Conservation (phyloP, 495 filamentous ascomycete genomes). For the Penicillium paxilli region DNA sequence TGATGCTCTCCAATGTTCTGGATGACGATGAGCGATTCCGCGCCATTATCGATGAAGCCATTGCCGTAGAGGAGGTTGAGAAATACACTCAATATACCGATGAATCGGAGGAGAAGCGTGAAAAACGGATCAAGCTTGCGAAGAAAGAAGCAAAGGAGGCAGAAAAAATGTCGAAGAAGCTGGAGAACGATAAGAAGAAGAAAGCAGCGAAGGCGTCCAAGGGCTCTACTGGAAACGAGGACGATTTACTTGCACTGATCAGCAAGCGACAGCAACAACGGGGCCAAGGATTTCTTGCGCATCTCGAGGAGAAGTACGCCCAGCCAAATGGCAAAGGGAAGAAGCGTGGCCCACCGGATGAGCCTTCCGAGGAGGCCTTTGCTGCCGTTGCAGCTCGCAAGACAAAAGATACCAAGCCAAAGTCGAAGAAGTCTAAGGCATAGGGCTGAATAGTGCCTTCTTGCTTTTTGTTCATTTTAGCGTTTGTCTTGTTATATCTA, state of each 20-base stretch:
- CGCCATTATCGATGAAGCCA: constrained; percentile 77
- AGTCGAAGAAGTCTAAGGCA: constrained; percentile 16
- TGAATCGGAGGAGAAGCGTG: constrained; percentile 64
- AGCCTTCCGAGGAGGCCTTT: constrained; percentile 36
- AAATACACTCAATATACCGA: constrained; percentile 66
- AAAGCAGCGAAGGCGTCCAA: constrained; percentile 42
- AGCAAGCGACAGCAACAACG: constrained; percentile 27
- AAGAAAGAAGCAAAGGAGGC: constrained; percentile 70
- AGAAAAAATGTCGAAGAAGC: constrained; percentile 64
- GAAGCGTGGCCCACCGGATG: constrained; percentile 27
- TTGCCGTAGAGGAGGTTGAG: constrained; percentile 63
- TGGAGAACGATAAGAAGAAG: constrained; percentile 62
- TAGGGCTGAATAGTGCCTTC: constrained; percentile 5
- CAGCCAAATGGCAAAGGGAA: constrained; percentile 25
- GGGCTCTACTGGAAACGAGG: constrained; percentile 11
- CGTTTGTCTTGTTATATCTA: neutral
- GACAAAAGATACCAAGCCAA: constrained; percentile 14
- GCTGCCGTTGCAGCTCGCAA: constrained; percentile 30
- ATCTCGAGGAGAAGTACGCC: constrained; percentile 29
- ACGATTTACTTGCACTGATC: constrained; percentile 27
- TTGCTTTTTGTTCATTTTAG: neutral
- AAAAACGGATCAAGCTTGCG: constrained; percentile 63
- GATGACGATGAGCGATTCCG: constrained; percentile 88
- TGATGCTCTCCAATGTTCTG: constrained; percentile 82
- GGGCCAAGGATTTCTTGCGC: constrained; percentile 24